Evolutionary conservation across 2,329 filamentous ascomycete species (phyloP).

Genomic region (Trichocomaceae sp.): DNA sequence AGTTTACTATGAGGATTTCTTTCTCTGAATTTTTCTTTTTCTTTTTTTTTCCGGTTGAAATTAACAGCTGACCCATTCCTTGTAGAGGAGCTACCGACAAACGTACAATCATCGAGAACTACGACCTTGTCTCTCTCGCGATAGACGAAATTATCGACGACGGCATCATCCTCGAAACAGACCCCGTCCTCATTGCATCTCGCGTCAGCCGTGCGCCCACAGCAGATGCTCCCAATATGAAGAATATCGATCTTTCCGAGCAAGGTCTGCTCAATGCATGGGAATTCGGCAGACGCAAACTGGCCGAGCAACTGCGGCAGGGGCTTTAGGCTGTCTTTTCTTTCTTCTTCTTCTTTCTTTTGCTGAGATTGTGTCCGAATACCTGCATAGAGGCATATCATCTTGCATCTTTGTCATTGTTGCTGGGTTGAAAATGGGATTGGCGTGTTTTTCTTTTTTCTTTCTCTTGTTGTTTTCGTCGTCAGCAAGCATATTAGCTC

Average conservation of each 20-base stretch:
- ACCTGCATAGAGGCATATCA: constrained; percentile 5
- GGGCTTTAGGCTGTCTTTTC: constrained; percentile 50
- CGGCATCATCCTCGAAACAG: constrained; percentile 94
- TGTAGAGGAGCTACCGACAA: constrained; percentile 89
- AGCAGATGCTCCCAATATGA: constrained; percentile 79
- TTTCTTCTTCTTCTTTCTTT: constrained; percentile 9
- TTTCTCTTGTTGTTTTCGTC: constrained; percentile 2
- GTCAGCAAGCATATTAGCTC: constrained; percentile 3
- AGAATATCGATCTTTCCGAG: constrained; percentile 91
- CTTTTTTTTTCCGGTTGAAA: constrained; percentile 3
- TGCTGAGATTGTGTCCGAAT: constrained; percentile 18
- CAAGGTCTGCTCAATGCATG: constrained; percentile 91
- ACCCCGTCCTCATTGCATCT: constrained; percentile 87
- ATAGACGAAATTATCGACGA: constrained; percentile 95
- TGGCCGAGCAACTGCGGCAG: constrained; percentile 85
- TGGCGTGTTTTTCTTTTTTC: constrained; percentile 9
- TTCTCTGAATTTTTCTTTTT: neutral
- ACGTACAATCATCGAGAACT: constrained; percentile 96
- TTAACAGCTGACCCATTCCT: constrained; percentile 16
- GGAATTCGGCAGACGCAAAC: constrained; percentile 85
- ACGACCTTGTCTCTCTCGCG: constrained; percentile 87
- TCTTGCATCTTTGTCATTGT: constrained; percentile 12
- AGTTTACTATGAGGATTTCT: neutral
- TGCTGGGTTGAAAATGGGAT: constrained; percentile 11
- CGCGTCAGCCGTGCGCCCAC: constrained; percentile 86